phyloP scores from a whole-genome alignment of 495 filamentous ascomycete species.

The Penicillium bovifimosum region DNA sequence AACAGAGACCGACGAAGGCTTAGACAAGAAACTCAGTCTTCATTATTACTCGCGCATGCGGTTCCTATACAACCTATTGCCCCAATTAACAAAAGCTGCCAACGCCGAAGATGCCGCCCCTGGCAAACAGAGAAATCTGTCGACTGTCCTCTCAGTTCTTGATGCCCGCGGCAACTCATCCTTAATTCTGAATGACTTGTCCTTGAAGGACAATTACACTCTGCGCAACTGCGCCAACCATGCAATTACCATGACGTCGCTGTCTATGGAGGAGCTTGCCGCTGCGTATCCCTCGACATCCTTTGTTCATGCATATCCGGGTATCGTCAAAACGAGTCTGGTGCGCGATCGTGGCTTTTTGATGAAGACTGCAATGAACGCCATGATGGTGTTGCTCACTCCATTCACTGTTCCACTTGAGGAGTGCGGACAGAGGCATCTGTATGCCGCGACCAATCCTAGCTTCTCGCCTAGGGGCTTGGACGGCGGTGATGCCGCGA shows the following conservation, averaged over 20 bases:
- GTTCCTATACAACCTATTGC: constrained; percentile 59
- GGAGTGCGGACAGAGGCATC: constrained; percentile 42
- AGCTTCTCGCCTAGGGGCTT: constrained; percentile 25
- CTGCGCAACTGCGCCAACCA: constrained; percentile 41
- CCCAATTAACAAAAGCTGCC: constrained; percentile 40
- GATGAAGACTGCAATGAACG: constrained; percentile 5
- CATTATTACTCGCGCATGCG: constrained; percentile 62
- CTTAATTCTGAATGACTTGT: constrained; percentile 46
- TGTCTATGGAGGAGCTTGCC: constrained; percentile 40
- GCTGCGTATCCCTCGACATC: constrained; percentile 40
- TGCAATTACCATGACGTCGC: constrained; percentile 41
- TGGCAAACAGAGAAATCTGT: constrained; percentile 21
- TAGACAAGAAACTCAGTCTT: constrained; percentile 52
- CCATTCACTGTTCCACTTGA: constrained; percentile 27
- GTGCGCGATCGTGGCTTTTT: constrained; percentile 18
- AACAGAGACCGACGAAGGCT: constrained; percentile 54
- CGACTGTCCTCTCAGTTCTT: constrained; percentile 56
- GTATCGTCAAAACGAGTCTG: constrained; percentile 44
- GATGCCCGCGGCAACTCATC: constrained; percentile 46
- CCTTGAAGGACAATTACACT: constrained; percentile 26
- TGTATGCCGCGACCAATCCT: constrained; percentile 40
- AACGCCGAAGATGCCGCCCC: not conserved
- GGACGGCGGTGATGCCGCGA: constrained; percentile 2
- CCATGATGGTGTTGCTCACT: constrained; percentile 13
- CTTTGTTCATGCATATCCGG: constrained; percentile 57